These are phyloP conservation scores for Sistotremastrum suecicum DNA, from an alignment of 768 basidiomycete species.

Conservation along the genomic window DNA sequence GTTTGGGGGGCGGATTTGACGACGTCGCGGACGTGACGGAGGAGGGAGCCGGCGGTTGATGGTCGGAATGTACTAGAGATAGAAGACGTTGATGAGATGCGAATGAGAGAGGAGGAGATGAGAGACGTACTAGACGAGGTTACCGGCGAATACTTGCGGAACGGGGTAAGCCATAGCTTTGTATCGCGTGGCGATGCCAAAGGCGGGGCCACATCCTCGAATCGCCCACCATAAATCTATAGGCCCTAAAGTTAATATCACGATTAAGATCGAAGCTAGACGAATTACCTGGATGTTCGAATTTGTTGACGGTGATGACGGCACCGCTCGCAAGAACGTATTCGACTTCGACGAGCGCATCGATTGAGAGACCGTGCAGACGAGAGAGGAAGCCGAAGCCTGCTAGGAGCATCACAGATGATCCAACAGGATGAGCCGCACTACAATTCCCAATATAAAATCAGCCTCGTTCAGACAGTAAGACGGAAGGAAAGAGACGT, in stretches of 20 bases:
- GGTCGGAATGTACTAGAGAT: constrained; percentile 77
- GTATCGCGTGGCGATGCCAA: constrained; percentile 86
- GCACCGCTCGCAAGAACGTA: constrained; percentile 83
- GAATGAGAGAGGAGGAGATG: no score
- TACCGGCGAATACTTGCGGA: constrained; percentile 84
- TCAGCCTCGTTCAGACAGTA: no score
- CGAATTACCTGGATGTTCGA: constrained; percentile 58
- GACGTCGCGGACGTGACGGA: constrained; percentile 88
- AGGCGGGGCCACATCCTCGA: constrained; percentile 67
- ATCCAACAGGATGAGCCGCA: constrained; percentile 67
- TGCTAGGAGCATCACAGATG: constrained; percentile 68
- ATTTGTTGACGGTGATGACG: constrained; percentile 66
- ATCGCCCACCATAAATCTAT: constrained; percentile 90
- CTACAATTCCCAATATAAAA: no score
- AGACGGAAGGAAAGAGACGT: no score
- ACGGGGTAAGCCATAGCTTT: constrained; percentile 81
- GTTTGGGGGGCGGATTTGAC: constrained; percentile 79
- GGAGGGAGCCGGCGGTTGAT: constrained; percentile 74
- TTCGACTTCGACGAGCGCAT: constrained; percentile 84
- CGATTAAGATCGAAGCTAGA: no score
- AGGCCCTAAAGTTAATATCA: no score
- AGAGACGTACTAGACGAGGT: constrained; percentile 72
- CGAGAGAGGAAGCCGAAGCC: constrained; percentile 85
- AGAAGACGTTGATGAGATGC: no score
- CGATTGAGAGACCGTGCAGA: constrained; percentile 73